A percentile compares a stretch with the other conserved stretches of the same genome.
Conservation (phyloP, 768 basidiomycete genomes). For the Trametes sanguinea region DNA sequence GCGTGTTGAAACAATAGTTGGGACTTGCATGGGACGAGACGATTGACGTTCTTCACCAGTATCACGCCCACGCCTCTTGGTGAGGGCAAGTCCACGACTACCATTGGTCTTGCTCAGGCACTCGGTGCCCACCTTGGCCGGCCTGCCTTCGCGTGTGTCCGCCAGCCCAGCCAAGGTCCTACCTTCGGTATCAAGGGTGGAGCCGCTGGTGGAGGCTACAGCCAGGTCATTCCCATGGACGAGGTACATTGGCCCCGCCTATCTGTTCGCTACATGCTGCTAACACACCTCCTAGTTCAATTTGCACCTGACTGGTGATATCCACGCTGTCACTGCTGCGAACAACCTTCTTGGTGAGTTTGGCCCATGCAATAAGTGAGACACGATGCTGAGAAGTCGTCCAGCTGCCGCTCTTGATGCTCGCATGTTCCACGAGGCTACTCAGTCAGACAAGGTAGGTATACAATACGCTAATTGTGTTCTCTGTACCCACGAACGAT, state of each 20-base stretch:
- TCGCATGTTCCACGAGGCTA: conserved; percentile 96
- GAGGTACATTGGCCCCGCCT: conserved; percentile 52
- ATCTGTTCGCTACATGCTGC: not conserved
- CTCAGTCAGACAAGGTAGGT: conserved; percentile 85
- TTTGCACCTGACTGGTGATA: conserved; percentile 93
- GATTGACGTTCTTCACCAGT: conserved; percentile 39
- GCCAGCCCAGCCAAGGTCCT: conserved; percentile 97
- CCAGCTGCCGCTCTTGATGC: conserved; percentile 94
- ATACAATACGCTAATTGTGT: not conserved
- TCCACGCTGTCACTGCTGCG: conserved; percentile 95
- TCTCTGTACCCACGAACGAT: not conserved
- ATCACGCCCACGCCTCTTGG: conserved; percentile 97
- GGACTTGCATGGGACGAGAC: no score
- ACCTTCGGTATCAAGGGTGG: conserved; percentile 99
- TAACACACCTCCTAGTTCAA: conserved; percentile 65
- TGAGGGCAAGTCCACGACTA: conserved; percentile 98
- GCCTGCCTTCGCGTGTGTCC: conserved; percentile 92
- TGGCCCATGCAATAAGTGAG: not conserved
- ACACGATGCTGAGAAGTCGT: conserved; percentile 4
- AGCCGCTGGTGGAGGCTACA: conserved; percentile 97
- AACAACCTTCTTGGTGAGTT: conserved; percentile 88
- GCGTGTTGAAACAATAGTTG: conserved; percentile 15
- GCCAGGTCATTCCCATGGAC: conserved; percentile 99
- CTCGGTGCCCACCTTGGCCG: conserved; percentile 93
- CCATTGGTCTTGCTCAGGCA: conserved; percentile 95